Evolutionary conservation across 2,329 filamentous ascomycete genomes (phyloP).

Genomic region (Aspergillus quadrilineatus): DNA sequence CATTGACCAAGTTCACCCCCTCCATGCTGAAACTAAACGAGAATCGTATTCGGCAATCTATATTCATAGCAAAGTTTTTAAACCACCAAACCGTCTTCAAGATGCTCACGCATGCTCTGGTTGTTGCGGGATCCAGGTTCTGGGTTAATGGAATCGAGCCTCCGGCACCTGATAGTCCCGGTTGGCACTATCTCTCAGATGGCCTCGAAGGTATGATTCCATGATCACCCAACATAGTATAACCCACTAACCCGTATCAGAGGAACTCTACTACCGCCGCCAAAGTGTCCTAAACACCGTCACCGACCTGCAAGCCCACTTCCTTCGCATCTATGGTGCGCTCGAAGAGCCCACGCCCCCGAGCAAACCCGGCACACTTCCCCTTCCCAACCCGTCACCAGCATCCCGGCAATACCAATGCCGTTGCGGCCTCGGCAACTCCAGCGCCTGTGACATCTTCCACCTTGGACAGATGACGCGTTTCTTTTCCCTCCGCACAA

Average conservation of each 20-base stretch:
- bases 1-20: conserved; percentile 25
- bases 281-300: conserved; percentile 45
- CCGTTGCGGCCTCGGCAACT: conserved; percentile 42
- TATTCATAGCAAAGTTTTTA: conserved; percentile 38
- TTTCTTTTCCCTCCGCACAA: conserved; percentile 43
- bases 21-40: conserved; percentile 35
- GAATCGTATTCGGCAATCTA: conserved; percentile 40
- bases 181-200: conserved; percentile 39
- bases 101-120: conserved; percentile 35
- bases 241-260: conserved; percentile 24
- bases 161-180: conserved; percentile 21
- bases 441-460: conserved; percentile 45
- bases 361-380: conserved; percentile 14
- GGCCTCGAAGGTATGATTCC: conserved; percentile 42
- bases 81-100: conserved; percentile 28
- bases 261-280: conserved; percentile 45
- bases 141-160: conserved; percentile 35
- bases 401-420: conserved; percentile 37
- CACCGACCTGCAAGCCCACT: conserved; percentile 43
- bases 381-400: conserved; percentile 1
- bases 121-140: conserved; percentile 37
- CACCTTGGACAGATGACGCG: conserved; percentile 47
- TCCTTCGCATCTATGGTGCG: conserved; percentile 42
- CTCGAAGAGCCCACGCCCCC: conserved; percentile 28
- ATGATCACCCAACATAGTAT: neutral